phyloP scores from a whole-genome alignment of 2,329 filamentous ascomycete species.

The Zalaria obscura region DNA sequence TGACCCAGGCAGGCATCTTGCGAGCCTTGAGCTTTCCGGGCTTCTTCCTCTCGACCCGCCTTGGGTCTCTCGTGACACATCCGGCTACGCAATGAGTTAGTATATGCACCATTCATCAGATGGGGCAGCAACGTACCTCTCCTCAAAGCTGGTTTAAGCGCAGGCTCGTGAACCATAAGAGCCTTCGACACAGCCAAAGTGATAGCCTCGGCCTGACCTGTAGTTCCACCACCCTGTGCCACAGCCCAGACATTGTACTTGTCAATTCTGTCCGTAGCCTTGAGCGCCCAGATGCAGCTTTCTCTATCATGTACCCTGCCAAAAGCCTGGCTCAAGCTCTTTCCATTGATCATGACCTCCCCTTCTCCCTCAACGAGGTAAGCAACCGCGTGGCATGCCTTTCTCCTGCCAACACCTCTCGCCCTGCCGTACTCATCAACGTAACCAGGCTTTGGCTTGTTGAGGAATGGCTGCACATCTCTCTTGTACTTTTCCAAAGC shows the following conservation, averaged over 20 bases:
- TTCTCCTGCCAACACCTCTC: conserved; percentile 70
- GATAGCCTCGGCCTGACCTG: conserved; percentile 89
- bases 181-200: conserved; percentile 82
- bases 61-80: conserved; percentile 78
- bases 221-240: conserved; percentile 75
- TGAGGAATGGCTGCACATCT: conserved; percentile 55
- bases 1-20: conserved; percentile 98
- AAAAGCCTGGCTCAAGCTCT: conserved; percentile 68
- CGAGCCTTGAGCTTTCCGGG: conserved; percentile 88
- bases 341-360: conserved; percentile 80
- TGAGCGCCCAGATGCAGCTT: conserved; percentile 83
- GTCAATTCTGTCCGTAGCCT: conserved; percentile 67
- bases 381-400: conserved; percentile 71
- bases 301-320: conserved; percentile 84
- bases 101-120: conserved; percentile 9
- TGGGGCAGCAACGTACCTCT: conserved; percentile 52
- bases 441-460: conserved; percentile 45
- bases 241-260: conserved; percentile 95
- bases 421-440: conserved; percentile 70
- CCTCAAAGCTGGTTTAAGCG: conserved; percentile 72
- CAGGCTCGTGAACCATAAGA: conserved; percentile 80
- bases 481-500: conserved; percentile 60
- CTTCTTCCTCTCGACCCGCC: conserved; percentile 96
- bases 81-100: conserved; percentile 54
- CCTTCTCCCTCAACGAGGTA: conserved; percentile 88